Conservation (phyloP, 768 basidiomycete species). For the Mycena vitilis region DNA sequence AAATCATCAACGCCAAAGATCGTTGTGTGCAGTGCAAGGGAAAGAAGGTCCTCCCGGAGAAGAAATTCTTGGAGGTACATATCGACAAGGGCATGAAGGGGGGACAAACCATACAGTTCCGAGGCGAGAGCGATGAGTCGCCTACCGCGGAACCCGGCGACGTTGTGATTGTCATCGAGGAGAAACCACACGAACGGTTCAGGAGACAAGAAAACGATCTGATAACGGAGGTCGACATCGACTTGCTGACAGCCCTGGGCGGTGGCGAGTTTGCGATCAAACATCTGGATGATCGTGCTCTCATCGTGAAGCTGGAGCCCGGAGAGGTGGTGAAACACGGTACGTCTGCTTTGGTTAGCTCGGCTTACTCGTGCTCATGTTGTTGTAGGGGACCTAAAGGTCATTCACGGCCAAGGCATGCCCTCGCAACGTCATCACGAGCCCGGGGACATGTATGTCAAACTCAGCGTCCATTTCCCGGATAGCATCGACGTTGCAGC, state of each 20-base stretch:
- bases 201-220: conserved; percentile 91
- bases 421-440: conserved; percentile 98
- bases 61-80: conserved; percentile 97
- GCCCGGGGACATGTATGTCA: conserved; percentile 91
- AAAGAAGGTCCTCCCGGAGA: conserved; percentile 93
- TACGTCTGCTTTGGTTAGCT: conserved; percentile 51
- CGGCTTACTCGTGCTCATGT: conserved; percentile 17
- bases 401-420: conserved; percentile 97
- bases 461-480: conserved; percentile 90
- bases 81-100: conserved; percentile 99
- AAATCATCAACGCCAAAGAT: conserved; percentile 94
- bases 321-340: conserved; percentile 96
- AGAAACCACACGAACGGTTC: conserved; percentile 91
- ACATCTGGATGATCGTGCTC: conserved; percentile 93
- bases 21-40: conserved; percentile 93
- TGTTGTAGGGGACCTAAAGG: conserved; percentile 82
- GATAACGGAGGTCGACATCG: conserved; percentile 87
- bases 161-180: conserved; percentile 93
- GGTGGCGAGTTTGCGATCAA: conserved; percentile 92
- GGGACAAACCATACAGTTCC: conserved; percentile 89
- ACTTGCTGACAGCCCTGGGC: conserved; percentile 91
- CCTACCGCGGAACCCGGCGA: conserved; percentile 93
- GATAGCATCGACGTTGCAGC: conserved; percentile 75
- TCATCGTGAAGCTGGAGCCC: conserved; percentile 85
- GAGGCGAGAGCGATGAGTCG: conserved; percentile 93